These are phyloP conservation scores for Emergomyces orientalis DNA, from an alignment of 2,329 filamentous ascomycete species.

Conservation along the genomic window DNA sequence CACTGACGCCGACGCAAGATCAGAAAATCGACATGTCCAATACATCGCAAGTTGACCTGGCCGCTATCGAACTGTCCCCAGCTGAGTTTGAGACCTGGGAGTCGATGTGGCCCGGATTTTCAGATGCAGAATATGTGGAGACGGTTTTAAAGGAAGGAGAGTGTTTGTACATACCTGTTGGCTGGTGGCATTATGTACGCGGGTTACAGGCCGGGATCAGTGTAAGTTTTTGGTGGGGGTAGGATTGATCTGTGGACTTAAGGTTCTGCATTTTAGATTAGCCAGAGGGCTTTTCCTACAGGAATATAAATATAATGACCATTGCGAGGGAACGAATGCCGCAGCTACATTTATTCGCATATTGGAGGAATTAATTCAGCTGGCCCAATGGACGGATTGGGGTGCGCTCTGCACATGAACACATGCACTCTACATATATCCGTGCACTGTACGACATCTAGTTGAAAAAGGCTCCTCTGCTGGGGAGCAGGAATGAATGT, in stretches of 20 bases:
- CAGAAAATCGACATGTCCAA: slow-evolving; percentile 83
- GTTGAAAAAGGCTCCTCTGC: background rate
- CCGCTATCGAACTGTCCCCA: slow-evolving; percentile 51
- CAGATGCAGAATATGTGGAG: slow-evolving; percentile 58
- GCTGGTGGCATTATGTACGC: slow-evolving; percentile 97
- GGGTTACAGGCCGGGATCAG: slow-evolving; percentile 82
- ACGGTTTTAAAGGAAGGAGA: slow-evolving; percentile 71
- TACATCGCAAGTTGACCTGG: slow-evolving; percentile 71
- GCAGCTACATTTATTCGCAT: background rate
- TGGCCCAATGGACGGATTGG: too few relatives aligned
- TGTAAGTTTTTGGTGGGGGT: slow-evolving; percentile 86
- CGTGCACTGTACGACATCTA: background rate
- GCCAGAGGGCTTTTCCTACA: background rate
- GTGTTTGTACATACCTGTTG: slow-evolving; percentile 77
- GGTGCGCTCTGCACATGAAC: too few relatives aligned
- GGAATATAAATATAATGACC: background rate
- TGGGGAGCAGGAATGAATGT: background rate
- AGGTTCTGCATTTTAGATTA: too few relatives aligned
- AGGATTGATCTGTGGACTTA: background rate
- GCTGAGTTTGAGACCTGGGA: slow-evolving; percentile 36
- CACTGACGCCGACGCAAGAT: slow-evolving; percentile 38
- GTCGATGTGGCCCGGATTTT: slow-evolving; percentile 48
- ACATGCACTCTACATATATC: background rate
- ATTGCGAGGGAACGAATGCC: background rate
- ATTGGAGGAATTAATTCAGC: too few relatives aligned